phyloP scores from a whole-genome alignment of 1,139 yeast species.

The Pichia sp. region DNA sequence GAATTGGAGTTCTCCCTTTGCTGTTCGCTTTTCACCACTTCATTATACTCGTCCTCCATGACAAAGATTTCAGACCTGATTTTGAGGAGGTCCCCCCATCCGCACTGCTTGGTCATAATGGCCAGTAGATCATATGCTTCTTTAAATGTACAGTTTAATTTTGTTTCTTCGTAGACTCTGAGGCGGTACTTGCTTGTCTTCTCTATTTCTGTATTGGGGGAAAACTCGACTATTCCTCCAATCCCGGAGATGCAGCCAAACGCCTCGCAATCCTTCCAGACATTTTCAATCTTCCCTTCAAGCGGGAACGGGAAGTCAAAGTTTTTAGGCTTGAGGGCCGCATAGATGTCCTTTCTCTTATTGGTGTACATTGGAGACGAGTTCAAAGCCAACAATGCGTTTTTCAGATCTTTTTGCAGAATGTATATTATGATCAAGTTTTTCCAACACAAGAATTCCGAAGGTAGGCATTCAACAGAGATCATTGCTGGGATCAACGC shows the following conservation, averaged over 20 bases:
- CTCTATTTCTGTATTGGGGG: conserved; percentile 39
- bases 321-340: conserved; percentile 64
- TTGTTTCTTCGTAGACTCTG: conserved; percentile 66
- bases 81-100: conserved; percentile 85
- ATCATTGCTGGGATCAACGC: conserved; percentile 72
- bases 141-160: conserved; percentile 72
- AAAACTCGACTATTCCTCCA: conserved; percentile 43
- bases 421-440: conserved; percentile 70
- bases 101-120: conserved; percentile 49
- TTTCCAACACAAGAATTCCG: conserved; percentile 84
- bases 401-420: conserved; percentile 61
- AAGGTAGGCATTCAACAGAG: conserved; percentile 77
- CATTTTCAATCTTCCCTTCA: conserved; percentile 57
- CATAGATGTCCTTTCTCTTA: conserved; percentile 53
- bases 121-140: conserved; percentile 79
- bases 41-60: conserved; percentile 83
- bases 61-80: conserved; percentile 83
- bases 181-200: conserved; percentile 64
- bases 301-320: conserved; percentile 73
- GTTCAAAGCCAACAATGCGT: conserved; percentile 77
- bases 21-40: conserved; percentile 20
- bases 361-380: conserved; percentile 89
- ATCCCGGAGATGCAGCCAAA: conserved; percentile 54
- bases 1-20: conserved; percentile 5
- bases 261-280: conserved; percentile 44